phyloP scores from a whole-genome alignment of 768 basidiomycete species.

The Chlorophyllum brunneum region DNA sequence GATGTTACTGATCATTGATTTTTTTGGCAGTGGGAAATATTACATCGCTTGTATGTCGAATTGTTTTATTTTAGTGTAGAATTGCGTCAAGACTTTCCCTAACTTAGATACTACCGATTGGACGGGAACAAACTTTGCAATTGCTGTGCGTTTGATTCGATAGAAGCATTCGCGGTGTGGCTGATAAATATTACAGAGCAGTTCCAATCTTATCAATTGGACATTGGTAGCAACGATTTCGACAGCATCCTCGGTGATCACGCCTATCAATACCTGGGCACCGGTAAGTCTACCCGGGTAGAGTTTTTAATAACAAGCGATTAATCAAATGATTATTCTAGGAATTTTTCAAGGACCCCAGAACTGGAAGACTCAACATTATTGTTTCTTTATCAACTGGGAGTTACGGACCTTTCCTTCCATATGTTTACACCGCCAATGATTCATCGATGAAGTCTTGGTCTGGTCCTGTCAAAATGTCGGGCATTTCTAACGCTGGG shows the following conservation, averaged over 20 bases:
- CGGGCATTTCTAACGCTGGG: constrained; percentile 31
- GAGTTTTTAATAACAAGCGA: background rate
- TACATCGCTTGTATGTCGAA: constrained; percentile 27
- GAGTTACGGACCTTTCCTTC: constrained; percentile 32
- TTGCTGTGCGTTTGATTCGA: constrained; percentile 20
- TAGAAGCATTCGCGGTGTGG: background rate
- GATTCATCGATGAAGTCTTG: constrained; percentile 27
- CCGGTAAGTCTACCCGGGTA: constrained; percentile 19
- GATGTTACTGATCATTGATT: background rate
- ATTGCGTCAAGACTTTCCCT: background rate
- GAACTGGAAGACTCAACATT: constrained; percentile 28
- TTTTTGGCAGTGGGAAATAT: constrained; percentile 27
- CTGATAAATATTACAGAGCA: constrained; percentile 19
- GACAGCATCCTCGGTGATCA: constrained; percentile 25
- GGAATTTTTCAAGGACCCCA: constrained; percentile 35
- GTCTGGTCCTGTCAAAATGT: constrained; percentile 28
- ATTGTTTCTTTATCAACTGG: constrained; percentile 32
- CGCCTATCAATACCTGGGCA: constrained; percentile 31
- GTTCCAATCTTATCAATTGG: constrained; percentile 27
- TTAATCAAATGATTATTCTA: constrained; percentile 7
- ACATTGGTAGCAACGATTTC: constrained; percentile 25
- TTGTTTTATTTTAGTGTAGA: background rate
- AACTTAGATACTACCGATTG: constrained; percentile 31
- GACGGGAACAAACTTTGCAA: constrained; percentile 32
- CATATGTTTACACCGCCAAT: constrained; percentile 29